Percentiles rank a stretch among this genome's conserved stretches.
Evolutionary conservation across 179 eudicot species (phyloP).

Genomic region (Vitellaria paradoxa): DNA sequence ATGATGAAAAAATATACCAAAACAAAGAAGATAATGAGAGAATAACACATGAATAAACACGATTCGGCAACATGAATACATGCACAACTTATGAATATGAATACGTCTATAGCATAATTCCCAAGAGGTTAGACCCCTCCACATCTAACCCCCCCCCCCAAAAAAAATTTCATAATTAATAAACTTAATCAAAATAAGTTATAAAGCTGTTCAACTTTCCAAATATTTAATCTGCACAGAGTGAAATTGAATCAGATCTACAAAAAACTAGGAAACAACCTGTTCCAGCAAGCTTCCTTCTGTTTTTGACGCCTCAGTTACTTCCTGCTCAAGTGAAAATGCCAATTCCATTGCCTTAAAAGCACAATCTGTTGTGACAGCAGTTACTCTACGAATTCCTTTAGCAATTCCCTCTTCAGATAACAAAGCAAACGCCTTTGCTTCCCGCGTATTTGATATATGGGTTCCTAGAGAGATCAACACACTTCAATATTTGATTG

Average conservation of each 20-base stretch:
- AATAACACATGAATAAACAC: too few relatives aligned
- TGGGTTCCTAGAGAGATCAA: slow-evolving; percentile 70
- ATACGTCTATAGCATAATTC: too few relatives aligned
- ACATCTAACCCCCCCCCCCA: too few relatives aligned
- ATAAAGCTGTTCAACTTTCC: background rate
- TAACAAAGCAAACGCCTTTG: slow-evolving; percentile 85
- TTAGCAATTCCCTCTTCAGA: slow-evolving; percentile 98
- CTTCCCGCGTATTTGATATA: slow-evolving; percentile 89
- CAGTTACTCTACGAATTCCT: slow-evolving; percentile 96
- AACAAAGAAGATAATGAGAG: background rate
- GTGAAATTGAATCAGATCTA: background rate
- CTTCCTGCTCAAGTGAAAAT: slow-evolving; percentile 69
- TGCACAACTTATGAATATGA: too few relatives aligned
- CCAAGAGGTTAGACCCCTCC: too few relatives aligned
- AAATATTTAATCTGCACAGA: background rate
- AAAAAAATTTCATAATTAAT: too few relatives aligned
- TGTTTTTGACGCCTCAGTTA: slow-evolving; percentile 57
- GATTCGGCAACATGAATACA: too few relatives aligned
- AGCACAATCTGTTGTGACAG: slow-evolving; percentile 82
- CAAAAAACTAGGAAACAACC: slow-evolving; percentile 35
- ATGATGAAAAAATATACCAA: background rate
- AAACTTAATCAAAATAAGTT: background rate
- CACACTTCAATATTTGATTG: background rate
- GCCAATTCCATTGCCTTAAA: slow-evolving; percentile 62
- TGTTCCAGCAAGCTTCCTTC: slow-evolving; percentile 74